Evolutionary conservation across 495 filamentous ascomycete species (phyloP).

Genomic region (Halenospora varia): DNA sequence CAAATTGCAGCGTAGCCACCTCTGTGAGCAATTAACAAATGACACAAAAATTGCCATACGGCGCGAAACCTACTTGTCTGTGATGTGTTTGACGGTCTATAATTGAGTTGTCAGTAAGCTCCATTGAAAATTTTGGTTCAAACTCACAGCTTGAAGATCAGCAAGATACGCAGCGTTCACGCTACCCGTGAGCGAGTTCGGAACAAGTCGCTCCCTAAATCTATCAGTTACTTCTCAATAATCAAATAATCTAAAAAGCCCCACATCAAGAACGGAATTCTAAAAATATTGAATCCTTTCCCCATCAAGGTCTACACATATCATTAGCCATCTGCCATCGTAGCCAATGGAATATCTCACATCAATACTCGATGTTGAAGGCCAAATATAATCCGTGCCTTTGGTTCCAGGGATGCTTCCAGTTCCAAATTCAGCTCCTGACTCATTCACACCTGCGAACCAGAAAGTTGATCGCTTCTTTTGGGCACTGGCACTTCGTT

Average conservation of each 20-base stretch:
- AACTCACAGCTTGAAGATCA: not conserved
- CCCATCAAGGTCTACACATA: not conserved
- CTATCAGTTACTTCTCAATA: too few species aligned
- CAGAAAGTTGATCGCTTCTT: constrained; percentile 24
- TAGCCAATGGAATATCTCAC: constrained; percentile 19
- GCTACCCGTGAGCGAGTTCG: not conserved
- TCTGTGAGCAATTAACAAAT: too few species aligned
- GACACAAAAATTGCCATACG: too few species aligned
- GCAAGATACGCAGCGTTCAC: not conserved
- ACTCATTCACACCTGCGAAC: constrained; percentile 44
- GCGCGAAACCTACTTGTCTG: too few species aligned
- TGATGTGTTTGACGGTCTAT: not conserved
- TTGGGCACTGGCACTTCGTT: too few species aligned
- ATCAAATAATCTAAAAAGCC: too few species aligned
- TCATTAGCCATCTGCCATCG: not conserved
- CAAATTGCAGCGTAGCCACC: not conserved
- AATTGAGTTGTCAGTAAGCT: too few species aligned
- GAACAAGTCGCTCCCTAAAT: not conserved
- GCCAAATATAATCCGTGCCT: constrained; percentile 54
- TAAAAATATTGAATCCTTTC: not conserved
- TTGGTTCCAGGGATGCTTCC: constrained; percentile 46
- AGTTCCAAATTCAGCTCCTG: constrained; percentile 52
- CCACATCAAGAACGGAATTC: not conserved
- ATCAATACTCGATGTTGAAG: too few species aligned
- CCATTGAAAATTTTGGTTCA: too few species aligned